These are phyloP conservation scores for Colletotrichum shisoi DNA, from an alignment of 2,329 filamentous ascomycete species.

Conservation along the genomic window DNA sequence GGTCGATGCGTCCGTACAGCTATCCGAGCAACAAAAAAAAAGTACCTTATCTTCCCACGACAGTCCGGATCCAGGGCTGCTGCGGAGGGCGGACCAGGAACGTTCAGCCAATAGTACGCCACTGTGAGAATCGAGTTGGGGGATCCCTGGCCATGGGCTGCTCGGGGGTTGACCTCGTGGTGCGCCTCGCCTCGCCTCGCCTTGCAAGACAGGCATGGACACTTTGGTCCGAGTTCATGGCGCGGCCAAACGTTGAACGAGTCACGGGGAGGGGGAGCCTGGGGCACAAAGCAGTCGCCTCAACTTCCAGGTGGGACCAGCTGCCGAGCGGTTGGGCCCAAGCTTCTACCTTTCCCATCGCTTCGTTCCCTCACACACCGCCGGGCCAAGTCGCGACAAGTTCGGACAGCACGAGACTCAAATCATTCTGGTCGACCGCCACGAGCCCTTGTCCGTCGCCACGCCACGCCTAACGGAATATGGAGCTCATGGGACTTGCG, in stretches of 20 bases:
- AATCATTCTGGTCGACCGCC: not conserved
- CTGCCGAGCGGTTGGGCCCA: not conserved
- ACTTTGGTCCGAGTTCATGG: constrained; percentile 30
- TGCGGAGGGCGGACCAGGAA: constrained; percentile 11
- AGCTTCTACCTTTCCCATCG: not conserved
- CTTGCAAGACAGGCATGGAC: constrained; percentile 22
- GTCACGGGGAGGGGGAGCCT: not conserved
- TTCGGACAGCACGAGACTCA: not conserved
- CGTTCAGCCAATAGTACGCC: constrained; percentile 17
- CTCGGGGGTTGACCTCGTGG: constrained; percentile 16
- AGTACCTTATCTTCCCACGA: constrained; percentile 8
- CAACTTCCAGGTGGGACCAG: not conserved
- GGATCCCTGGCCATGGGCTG: constrained; percentile 14
- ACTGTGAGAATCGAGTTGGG: constrained; percentile 1
- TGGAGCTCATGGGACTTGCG: not conserved
- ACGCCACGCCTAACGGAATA: not conserved
- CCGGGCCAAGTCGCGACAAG: not conserved
- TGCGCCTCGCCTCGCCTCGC: constrained; percentile 13
- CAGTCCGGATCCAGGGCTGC: constrained; percentile 14
- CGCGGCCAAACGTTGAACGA: constrained; percentile 18
- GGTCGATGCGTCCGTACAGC: constrained; percentile 5
- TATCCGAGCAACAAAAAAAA: constrained; percentile 6
- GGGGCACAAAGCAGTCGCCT: not conserved
- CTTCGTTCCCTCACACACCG: not conserved
- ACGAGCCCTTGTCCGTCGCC: not conserved